Evolutionary conservation across 2,329 filamentous ascomycete genomes (phyloP), one percentile per base, ranked within the genome.

Genomic region (Thermothelomyces thermophilus): DNA sequence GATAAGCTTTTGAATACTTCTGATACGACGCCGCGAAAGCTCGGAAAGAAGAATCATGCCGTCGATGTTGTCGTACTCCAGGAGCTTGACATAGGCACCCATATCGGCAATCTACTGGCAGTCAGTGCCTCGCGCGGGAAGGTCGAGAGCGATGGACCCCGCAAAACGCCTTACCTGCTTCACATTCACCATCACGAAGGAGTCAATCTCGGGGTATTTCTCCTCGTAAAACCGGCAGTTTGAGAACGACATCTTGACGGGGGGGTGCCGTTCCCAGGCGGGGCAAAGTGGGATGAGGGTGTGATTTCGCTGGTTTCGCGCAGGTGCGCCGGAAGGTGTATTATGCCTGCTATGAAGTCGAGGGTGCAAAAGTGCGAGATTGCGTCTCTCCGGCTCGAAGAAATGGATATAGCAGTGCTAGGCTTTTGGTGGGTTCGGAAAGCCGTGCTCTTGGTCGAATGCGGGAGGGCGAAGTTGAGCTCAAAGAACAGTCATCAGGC

Each of bases 101-200:
- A 98, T 98, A 73, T 98, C 94, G 70, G 93, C 93, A 68, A 98
- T 98, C 87, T 93, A 62, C 39, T 35, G 30, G 31, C 31, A 9
- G 45, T 56, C 50, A 58, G 55, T 37, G 17, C 22, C 16, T n/a
- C 13, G 33, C 33, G 33, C 30, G 16, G 8, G 26, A 17, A 26
- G 28, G 16, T 24, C 24, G 17, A n/a, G 39, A 43, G 34, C 17
- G n/a, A 6, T 31, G 13, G 14, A 9, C 28, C n/a, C 6, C n/a
- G n/a, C n/a, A n/a, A 11, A 14, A 6, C 33, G n/a, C 20, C 78
- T 56, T 68, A 90, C 87, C 84, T 95, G 90, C 82, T 95, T 95
- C 64, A 97, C 93, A 73, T 97, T 98, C 70, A 98, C 93, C 93
- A 98, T 98, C 68, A 98, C 94, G 74, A 96, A 97, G 79, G 89